Percentiles rank a stretch among this genome's conserved stretches.
phyloP scores from a whole-genome alignment of 805 yeast species.

The Candida peoriensis region DNA sequence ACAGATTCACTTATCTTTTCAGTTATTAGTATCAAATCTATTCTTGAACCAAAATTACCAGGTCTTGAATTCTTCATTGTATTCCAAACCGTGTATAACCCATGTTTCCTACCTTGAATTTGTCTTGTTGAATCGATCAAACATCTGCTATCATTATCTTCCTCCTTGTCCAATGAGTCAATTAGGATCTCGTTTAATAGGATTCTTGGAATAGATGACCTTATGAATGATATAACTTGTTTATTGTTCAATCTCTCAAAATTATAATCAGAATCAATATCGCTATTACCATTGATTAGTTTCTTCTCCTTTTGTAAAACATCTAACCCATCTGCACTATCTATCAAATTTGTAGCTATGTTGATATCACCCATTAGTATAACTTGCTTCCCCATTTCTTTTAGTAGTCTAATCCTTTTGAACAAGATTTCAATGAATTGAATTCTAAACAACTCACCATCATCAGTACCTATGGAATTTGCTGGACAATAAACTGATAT shows the following conservation, averaged over 20 bases:
- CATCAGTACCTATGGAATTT: constrained; percentile 66
- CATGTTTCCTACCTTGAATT: constrained; percentile 49
- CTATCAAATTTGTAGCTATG: constrained; percentile 73
- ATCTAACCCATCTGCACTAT: constrained; percentile 67
- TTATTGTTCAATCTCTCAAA: constrained; percentile 34
- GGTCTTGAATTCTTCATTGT: constrained; percentile 71
- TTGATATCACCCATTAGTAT: constrained; percentile 87
- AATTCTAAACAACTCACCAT: constrained; percentile 55
- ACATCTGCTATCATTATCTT: constrained; percentile 34
- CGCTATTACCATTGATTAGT: too few relatives aligned
- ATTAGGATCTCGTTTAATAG: constrained; percentile 42
- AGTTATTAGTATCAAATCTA: constrained; percentile 68
- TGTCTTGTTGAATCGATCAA: constrained; percentile 57
- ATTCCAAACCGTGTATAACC: constrained; percentile 91
- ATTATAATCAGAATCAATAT: constrained; percentile 14
- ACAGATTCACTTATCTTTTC: constrained; percentile 28
- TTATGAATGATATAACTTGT: constrained; percentile 30
- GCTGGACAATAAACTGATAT: constrained; percentile 88
- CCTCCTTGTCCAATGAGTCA: constrained; percentile 28
- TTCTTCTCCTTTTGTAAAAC: constrained; percentile 35
- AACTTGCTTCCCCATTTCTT: constrained; percentile 57
- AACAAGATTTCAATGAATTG: constrained; percentile 56
- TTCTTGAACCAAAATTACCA: constrained; percentile 80
- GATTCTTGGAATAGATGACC: constrained; percentile 35
- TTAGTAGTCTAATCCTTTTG: constrained; percentile 53